Evolutionary conservation across 2,329 filamentous ascomycete genomes (phyloP), one percentile per base, ranked within the genome.

Genomic region (Monosporascus ibericus): DNA sequence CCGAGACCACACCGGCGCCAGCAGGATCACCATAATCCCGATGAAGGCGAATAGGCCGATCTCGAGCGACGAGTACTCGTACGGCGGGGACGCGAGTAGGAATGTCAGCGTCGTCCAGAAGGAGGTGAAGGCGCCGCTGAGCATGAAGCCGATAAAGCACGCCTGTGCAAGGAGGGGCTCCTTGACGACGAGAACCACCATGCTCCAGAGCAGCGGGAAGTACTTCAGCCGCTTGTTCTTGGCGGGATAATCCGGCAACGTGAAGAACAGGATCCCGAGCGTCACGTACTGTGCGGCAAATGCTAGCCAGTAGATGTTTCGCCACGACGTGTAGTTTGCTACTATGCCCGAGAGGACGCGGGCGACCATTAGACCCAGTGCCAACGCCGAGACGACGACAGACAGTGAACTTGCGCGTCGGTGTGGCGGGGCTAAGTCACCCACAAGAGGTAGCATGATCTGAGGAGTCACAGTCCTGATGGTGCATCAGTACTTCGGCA

Each of bases 1-100:
- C 18, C 84, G 79, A 0, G 86, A 86, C 65, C 87, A 91, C 15
- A 90, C 55, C 0, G 90, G 90, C 0, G 82, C 85, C 8, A 84
- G 68, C 20, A 81, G 65, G 68, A 94, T 88, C 11, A 83, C 81
- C 0, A 76, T 81, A 14, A 94, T 81, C 1, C 87, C 89, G 49
- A 92, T 88, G 3, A 95, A 73, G 0, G 87, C 87, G 65, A 94
- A 94, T 5, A 94, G 75, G 0, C 89, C 88, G 48, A 94, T 91
- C 4, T 78, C 75, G 0, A 90, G 66, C 0, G 86, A 82, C 0
- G 76, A 71, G 65, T 87, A 92, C 50, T 77, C 68, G 63, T 90
- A 95, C 0, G 88, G 88, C 2, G 78, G 70, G 0, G 79, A 84
- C 0, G 87, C 81, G 18, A 95, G 79, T 5, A 94, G 76, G 64